Conservation (phyloP, 2,329 filamentous ascomycete genomes). For the Arthroderma uncinatum region DNA sequence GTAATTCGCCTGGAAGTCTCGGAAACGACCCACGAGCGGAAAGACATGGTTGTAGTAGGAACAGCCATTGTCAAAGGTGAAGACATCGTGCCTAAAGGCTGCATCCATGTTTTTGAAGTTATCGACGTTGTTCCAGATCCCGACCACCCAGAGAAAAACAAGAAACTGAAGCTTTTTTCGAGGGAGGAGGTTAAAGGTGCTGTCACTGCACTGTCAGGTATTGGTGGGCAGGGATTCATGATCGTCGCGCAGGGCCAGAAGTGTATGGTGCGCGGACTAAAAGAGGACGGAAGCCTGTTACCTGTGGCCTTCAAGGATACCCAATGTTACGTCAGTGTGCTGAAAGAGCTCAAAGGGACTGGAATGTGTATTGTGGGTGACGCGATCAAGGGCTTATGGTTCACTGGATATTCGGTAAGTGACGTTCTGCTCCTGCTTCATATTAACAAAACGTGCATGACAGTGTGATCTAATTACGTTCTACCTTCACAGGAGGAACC, state of each 20-base stretch:
- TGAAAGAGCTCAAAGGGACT: constrained; percentile 71
- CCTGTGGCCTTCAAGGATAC: constrained; percentile 97
- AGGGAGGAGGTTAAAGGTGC: constrained; percentile 88
- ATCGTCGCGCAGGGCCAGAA: constrained; percentile 91
- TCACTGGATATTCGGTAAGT: constrained; percentile 72
- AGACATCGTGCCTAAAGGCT: constrained; percentile 73
- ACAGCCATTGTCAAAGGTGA: constrained; percentile 81
- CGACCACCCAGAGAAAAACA: constrained; percentile 71
- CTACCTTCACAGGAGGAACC: constrained; percentile 60
- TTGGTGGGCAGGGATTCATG: constrained; percentile 79
- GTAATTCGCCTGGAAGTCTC: constrained; percentile 79
- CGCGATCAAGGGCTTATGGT: constrained; percentile 88
- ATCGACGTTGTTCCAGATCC: constrained; percentile 86
- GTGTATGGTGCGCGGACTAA: constrained; percentile 89
- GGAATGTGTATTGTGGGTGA: constrained; percentile 83
- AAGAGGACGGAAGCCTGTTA: constrained; percentile 83
- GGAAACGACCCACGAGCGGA: constrained; percentile 77
- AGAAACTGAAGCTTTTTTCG: constrained; percentile 71
- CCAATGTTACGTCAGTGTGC: constrained; percentile 81
- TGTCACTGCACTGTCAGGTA: constrained; percentile 73
- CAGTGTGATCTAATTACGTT: neutral
- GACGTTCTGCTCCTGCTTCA: neutral
- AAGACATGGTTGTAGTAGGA: constrained; percentile 70
- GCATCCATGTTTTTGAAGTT: constrained; percentile 82
- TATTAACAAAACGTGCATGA: neutral